Evolutionary conservation across 768 basidiomycete genomes (phyloP).

Genomic region (Mycena latifolia): DNA sequence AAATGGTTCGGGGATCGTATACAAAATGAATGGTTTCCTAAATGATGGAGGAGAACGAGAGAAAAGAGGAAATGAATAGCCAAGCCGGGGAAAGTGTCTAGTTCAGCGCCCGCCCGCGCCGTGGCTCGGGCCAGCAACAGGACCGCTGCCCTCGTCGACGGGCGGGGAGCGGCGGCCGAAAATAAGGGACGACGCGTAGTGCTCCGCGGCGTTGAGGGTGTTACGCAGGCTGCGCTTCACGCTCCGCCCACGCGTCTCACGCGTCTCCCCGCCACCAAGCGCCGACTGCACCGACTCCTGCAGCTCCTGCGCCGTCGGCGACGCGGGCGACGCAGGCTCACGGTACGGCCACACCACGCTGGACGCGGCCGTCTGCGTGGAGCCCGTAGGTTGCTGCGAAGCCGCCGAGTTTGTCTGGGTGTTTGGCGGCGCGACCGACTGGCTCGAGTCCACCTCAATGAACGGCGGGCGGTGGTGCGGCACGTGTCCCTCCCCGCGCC

Average conservation of each 20-base stretch:
- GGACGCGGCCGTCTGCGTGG: slow-evolving; percentile 29
- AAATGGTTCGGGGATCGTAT: slow-evolving; percentile 20
- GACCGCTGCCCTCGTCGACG: neutral
- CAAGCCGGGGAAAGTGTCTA: neutral
- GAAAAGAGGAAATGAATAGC: neutral
- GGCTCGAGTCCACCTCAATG: slow-evolving; percentile 31
- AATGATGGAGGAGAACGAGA: slow-evolving; percentile 9
- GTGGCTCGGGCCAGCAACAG: neutral
- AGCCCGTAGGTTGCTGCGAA: too few species aligned
- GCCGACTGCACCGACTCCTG: slow-evolving; percentile 53
- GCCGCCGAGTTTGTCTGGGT: neutral
- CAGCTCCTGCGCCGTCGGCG: slow-evolving; percentile 51
- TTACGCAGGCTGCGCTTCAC: slow-evolving; percentile 76
- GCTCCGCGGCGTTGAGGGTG: slow-evolving; percentile 78
- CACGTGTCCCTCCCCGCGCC: slow-evolving; percentile 36
- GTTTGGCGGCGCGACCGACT: slow-evolving; percentile 8
- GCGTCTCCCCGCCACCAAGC: slow-evolving; percentile 39
- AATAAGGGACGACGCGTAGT: slow-evolving; percentile 73
- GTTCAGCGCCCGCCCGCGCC: neutral
- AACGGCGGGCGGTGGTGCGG: slow-evolving; percentile 28
- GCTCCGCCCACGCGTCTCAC: slow-evolving; percentile 66
- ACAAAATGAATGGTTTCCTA: slow-evolving; percentile 27
- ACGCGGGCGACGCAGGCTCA: slow-evolving; percentile 51
- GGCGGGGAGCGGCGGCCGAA: slow-evolving; percentile 64
- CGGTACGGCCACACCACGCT: slow-evolving; percentile 58